These are phyloP conservation scores for Eutrema salsugineum DNA, from an alignment of 441 rosid species.

Conservation along the genomic window DNA sequence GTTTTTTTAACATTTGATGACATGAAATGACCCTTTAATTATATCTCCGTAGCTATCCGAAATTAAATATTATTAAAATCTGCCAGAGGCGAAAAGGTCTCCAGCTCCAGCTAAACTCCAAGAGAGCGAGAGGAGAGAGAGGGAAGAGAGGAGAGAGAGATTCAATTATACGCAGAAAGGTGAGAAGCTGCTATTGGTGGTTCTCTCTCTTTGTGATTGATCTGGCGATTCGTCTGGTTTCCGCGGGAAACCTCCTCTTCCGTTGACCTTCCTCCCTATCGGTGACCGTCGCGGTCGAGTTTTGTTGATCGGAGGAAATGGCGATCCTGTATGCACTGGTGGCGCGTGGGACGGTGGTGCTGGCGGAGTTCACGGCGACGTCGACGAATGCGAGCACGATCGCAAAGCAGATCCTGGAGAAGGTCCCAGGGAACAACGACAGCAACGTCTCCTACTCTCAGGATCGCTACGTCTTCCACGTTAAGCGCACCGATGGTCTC, in stretches of 20 bases:
- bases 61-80: background rate
- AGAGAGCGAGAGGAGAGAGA: conserved; percentile 12
- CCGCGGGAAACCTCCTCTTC: conserved; percentile 27
- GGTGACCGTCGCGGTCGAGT: background rate
- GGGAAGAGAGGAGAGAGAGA: conserved; percentile 4
- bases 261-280: conserved; percentile 24
- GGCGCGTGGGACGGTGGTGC: conserved; percentile 90
- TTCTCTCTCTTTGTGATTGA: conserved; percentile 15
- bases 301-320: conserved; percentile 38
- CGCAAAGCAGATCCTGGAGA: conserved; percentile 79
- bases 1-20: background rate
- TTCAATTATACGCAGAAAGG: conserved; percentile 8
- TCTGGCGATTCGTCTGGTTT: conserved; percentile 20
- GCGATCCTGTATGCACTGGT: conserved; percentile 87
- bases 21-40: too few relatives aligned
- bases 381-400: conserved; percentile 81
- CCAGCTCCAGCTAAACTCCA: conserved; percentile 24
- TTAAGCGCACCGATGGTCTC: conserved; percentile 95
- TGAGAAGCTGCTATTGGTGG: conserved; percentile 14
- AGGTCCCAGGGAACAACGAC: conserved; percentile 71
- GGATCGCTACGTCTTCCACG: conserved; percentile 89
- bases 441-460: conserved; percentile 90
- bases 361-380: conserved; percentile 77
- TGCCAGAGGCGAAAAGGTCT: conserved; percentile 16
- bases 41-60: conserved; percentile 12